Conservation (phyloP, 2,329 filamentous ascomycete species). For the Colletotrichum neosansevieriae region DNA sequence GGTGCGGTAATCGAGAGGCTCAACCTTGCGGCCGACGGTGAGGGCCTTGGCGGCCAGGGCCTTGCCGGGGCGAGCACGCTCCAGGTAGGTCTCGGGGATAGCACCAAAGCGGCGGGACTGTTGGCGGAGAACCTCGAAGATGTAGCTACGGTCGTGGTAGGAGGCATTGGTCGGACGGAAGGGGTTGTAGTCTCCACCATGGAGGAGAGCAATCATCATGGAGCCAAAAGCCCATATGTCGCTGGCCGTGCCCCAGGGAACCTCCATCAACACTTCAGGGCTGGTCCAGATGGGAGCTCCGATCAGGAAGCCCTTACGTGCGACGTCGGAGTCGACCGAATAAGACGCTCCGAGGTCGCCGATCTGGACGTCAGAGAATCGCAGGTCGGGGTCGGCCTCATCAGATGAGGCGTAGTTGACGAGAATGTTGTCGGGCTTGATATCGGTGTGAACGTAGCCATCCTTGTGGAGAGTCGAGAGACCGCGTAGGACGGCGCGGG, state of each 20-base stretch:
- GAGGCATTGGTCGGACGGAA: slow-evolving; percentile 35
- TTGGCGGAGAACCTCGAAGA: slow-evolving; percentile 39
- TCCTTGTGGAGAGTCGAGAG: slow-evolving; percentile 37
- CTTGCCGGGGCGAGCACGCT: slow-evolving; percentile 36
- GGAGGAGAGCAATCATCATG: slow-evolving; percentile 55
- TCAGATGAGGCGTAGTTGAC: slow-evolving; percentile 33
- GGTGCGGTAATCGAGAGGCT: slow-evolving; percentile 36
- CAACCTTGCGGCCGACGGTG: slow-evolving; percentile 32
- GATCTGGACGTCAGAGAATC: slow-evolving; percentile 38
- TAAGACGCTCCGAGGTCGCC: slow-evolving; percentile 36
- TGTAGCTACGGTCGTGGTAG: slow-evolving; percentile 38
- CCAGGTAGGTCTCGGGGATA: slow-evolving; percentile 36
- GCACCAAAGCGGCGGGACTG: slow-evolving; percentile 35
- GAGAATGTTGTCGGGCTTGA: slow-evolving; percentile 38
- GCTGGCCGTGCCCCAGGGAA: slow-evolving; percentile 68
- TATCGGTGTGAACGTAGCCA: slow-evolving; percentile 36
- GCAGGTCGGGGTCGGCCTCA: slow-evolving; percentile 35
- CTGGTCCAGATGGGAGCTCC: slow-evolving; percentile 39
- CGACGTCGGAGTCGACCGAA: slow-evolving; percentile 35
- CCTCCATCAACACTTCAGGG: slow-evolving; percentile 37
- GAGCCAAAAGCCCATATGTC: slow-evolving; percentile 90
- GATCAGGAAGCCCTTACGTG: slow-evolving; percentile 33
- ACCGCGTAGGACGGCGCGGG: slow-evolving; percentile 35
- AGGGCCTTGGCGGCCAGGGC: slow-evolving; percentile 36
- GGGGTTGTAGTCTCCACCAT: slow-evolving; percentile 38